A percentile compares a stretch with the other conserved stretches of the same genome.
Conservation (phyloP, 140 eudicot genomes). For the Bidens hawaiensis region DNA sequence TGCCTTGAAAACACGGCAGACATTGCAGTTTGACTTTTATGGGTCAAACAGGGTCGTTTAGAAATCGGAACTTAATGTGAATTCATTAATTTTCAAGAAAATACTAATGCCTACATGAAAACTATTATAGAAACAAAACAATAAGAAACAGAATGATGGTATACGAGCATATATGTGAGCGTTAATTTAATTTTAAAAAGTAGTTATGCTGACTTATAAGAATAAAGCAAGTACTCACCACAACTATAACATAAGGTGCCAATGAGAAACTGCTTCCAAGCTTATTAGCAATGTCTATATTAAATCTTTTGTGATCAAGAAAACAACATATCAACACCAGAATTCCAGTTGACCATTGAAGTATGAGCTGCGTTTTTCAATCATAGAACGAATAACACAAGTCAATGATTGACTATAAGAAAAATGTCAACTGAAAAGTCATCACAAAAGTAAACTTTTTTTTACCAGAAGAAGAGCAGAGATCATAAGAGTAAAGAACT, state of each 20-base stretch:
- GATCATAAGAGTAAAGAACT: conserved; percentile 90
- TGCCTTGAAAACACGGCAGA: too few species aligned
- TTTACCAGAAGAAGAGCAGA: conserved; percentile 87
- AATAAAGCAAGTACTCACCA: conserved; percentile 47
- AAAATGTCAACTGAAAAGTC: conserved; percentile 19
- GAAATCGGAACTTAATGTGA: too few species aligned
- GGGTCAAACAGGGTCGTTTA: too few species aligned
- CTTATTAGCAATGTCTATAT: conserved; percentile 60
- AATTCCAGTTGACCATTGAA: conserved; percentile 98
- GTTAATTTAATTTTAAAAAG: background rate
- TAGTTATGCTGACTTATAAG: background rate
- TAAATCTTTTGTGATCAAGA: conserved; percentile 64
- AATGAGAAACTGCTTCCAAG: conserved; percentile 93
- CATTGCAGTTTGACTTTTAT: too few species aligned
- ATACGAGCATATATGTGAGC: background rate
- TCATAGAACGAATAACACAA: conserved; percentile 41
- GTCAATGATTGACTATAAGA: conserved; percentile 29
- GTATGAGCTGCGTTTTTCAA: conserved; percentile 85
- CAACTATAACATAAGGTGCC: conserved; percentile 80
- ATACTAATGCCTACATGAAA: too few species aligned
- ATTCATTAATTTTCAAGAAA: too few species aligned
- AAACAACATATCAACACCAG: conserved; percentile 76
- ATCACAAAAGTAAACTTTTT: too few species aligned
- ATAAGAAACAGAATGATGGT: background rate
- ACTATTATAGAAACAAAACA: too few species aligned